Percentiles rank a stretch among this genome's conserved stretches.
Conservation (phyloP, 768 basidiomycete species). For the Boletellus sp. region DNA sequence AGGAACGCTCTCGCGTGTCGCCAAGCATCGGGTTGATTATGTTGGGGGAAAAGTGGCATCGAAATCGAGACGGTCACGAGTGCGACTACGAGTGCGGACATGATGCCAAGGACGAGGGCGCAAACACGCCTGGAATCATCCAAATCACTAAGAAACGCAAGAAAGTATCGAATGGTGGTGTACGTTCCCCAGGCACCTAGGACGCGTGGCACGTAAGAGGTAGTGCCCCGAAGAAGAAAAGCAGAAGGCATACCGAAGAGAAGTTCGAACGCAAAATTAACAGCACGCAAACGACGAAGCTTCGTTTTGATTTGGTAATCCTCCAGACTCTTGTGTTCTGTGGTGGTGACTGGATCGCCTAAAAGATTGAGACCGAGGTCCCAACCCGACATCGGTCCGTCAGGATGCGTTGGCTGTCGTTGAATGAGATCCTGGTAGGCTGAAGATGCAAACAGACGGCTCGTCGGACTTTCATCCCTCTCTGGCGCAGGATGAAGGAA, state of each 20-base stretch:
- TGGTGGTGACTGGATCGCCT: conserved; percentile 28
- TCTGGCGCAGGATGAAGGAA: conserved; percentile 19
- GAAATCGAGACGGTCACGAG: conserved; percentile 37
- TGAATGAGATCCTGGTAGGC: conserved; percentile 38
- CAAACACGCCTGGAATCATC: conserved; percentile 38
- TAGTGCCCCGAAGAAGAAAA: background rate
- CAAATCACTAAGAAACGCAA: conserved; percentile 50
- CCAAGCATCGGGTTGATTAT: conserved; percentile 7
- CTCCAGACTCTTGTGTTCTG: conserved; percentile 31
- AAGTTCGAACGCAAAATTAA: conserved; percentile 27
- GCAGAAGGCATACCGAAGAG: conserved; percentile 34
- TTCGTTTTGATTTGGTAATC: conserved; percentile 28
- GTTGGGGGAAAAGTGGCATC: conserved; percentile 36
- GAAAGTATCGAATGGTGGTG: conserved; percentile 60
- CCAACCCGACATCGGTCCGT: conserved; percentile 30
- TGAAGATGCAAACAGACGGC: conserved; percentile 18
- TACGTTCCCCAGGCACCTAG: conserved; percentile 60
- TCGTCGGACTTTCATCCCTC: conserved; percentile 13
- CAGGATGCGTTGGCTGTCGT: conserved; percentile 43
- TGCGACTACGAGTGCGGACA: conserved; percentile 22
- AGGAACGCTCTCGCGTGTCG: conserved; percentile 23
- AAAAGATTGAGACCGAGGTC: conserved; percentile 29
- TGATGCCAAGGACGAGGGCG: conserved; percentile 25
- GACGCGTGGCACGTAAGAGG: background rate
- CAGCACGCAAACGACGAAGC: conserved; percentile 33